A percentile compares a stretch with the other conserved stretches of the same genome.
Conservation (phyloP, 2,329 filamentous ascomycete genomes). For the Pseudomassariella vexata region DNA sequence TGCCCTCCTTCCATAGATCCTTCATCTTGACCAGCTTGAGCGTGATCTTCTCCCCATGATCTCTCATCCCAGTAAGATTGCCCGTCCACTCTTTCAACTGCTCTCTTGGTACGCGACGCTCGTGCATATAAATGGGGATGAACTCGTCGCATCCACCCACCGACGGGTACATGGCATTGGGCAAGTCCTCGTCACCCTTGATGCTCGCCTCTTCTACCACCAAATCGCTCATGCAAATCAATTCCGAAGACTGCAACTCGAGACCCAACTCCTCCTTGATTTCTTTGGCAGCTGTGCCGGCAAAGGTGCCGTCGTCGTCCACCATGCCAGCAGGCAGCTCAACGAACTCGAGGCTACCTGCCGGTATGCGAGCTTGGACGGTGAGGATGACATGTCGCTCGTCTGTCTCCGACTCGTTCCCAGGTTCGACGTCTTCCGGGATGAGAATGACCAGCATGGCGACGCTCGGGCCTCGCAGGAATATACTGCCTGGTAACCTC, state of each 20-base stretch:
- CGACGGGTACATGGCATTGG: constrained; percentile 49
- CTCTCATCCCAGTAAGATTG: constrained; percentile 50
- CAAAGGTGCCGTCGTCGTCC: constrained; percentile 46
- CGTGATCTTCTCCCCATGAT: constrained; percentile 56
- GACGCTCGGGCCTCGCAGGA: constrained; percentile 56
- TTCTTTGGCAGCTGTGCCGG: constrained; percentile 53
- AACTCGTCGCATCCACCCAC: constrained; percentile 57
- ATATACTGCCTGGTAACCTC: constrained; percentile 45
- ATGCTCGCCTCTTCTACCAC: constrained; percentile 21
- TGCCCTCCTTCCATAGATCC: constrained; percentile 52
- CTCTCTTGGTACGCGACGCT: constrained; percentile 42
- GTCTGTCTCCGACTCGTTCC: constrained; percentile 16
- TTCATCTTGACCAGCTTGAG: constrained; percentile 51
- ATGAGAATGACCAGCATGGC: constrained; percentile 53
- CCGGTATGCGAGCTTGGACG: constrained; percentile 52
- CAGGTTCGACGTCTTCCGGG: constrained; percentile 39
- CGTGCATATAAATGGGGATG: constrained; percentile 52
- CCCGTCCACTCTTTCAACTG: constrained; percentile 51
- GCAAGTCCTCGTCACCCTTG: constrained; percentile 19
- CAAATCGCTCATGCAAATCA: constrained; percentile 48
- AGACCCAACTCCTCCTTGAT: constrained; percentile 56
- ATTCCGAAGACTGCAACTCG: constrained; percentile 38
- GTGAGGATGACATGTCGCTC: constrained; percentile 55
- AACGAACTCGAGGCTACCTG: constrained; percentile 46
- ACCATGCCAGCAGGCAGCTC: constrained; percentile 57